These are phyloP conservation scores for Diutina sp. DNA, from an alignment of 1,139 yeast genomes.

Conservation along the genomic window DNA sequence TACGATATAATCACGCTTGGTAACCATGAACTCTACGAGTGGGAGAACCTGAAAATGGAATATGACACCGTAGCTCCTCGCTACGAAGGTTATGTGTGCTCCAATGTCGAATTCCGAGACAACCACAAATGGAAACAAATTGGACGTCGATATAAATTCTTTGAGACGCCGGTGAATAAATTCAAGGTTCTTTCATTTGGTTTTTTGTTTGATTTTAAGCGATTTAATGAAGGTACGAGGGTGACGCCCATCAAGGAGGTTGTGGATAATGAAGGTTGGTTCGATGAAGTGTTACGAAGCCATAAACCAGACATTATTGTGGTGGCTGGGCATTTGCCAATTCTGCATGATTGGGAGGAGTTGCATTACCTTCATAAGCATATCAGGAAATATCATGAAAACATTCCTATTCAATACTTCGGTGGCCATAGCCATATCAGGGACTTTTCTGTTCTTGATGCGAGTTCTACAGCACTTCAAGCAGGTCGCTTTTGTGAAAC, in stretches of 20 bases:
- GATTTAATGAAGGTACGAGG: constrained; percentile 44
- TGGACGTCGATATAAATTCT: constrained; percentile 55
- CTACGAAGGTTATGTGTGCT: constrained; percentile 57
- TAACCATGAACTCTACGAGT: constrained; percentile 81
- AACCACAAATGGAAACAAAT: constrained; percentile 45
- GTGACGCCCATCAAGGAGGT: constrained; percentile 55
- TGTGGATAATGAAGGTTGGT: constrained; percentile 46
- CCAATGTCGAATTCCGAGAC: constrained; percentile 62
- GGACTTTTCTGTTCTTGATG: constrained; percentile 64
- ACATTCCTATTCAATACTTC: constrained; percentile 63
- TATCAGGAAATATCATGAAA: constrained; percentile 48
- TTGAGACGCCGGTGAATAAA: constrained; percentile 44
- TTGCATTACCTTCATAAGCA: constrained; percentile 35
- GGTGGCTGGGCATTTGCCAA: constrained; percentile 74
- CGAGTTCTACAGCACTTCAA: constrained; percentile 60
- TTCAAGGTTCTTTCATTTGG: constrained; percentile 57
- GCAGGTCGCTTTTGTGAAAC: constrained; percentile 93
- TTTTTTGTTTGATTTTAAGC: constrained; percentile 64
- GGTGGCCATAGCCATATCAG: constrained; percentile 95
- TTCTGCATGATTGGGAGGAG: constrained; percentile 44
- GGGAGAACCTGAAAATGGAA: constrained; percentile 55
- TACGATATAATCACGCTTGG: constrained; percentile 81
- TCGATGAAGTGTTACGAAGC: constrained; percentile 33
- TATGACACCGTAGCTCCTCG: constrained; percentile 42
- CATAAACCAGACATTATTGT: constrained; percentile 52